Evolutionary conservation across 768 basidiomycete species (phyloP).

Genomic region (Arthromyces matolae): DNA sequence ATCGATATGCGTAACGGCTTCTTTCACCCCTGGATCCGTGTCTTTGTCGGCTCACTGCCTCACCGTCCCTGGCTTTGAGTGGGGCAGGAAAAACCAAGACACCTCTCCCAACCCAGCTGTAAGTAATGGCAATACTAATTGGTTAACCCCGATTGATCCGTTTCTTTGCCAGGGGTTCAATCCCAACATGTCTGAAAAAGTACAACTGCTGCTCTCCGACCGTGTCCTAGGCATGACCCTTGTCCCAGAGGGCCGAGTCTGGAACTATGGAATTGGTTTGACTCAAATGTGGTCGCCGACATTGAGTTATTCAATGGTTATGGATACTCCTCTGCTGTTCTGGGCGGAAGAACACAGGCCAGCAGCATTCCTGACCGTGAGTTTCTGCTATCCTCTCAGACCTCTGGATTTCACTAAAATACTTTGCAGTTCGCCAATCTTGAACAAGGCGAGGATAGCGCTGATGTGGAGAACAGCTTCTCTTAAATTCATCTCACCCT

Average conservation of each 20-base stretch:
- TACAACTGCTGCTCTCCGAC: conserved; percentile 90
- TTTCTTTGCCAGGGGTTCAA: conserved; percentile 72
- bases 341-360: conserved; percentile 96
- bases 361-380: conserved; percentile 86
- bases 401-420: not conserved
- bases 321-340: conserved; percentile 93
- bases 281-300: conserved; percentile 88
- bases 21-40: conserved; percentile 97
- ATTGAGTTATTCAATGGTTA: conserved; percentile 74
- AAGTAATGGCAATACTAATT: conserved; percentile 16
- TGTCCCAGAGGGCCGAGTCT: conserved; percentile 89
- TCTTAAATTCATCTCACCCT: conserved; percentile 43
- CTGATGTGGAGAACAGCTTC: conserved; percentile 94
- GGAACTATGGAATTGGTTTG: conserved; percentile 95
- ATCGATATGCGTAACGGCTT: conserved; percentile 89
- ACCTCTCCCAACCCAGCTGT: conserved; percentile 77
- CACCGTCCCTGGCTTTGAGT: conserved; percentile 91
- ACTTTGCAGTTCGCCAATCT: conserved; percentile 75
- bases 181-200: conserved; percentile 97
- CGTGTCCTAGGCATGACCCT: conserved; percentile 94
- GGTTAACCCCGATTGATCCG: conserved; percentile 1
- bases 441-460: conserved; percentile 88
- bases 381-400: conserved; percentile 26
- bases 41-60: conserved; percentile 91
- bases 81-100: conserved; percentile 93